A percentile compares a stretch with the other conserved stretches of the same genome.
phyloP scores from a whole-genome alignment of 2,329 filamentous ascomycete species.

The Anisogramma anomala region DNA sequence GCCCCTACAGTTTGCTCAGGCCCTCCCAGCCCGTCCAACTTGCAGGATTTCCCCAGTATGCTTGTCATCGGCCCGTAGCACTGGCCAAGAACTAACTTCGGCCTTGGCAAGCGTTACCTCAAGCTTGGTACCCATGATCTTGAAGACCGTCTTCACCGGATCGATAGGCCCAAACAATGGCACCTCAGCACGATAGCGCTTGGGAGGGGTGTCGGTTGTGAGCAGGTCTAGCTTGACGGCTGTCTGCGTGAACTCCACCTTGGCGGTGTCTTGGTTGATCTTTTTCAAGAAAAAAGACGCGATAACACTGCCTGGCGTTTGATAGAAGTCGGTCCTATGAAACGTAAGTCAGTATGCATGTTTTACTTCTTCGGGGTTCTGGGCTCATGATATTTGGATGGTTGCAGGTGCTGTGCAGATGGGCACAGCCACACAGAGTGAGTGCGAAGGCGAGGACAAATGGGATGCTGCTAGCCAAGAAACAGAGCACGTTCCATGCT shows the following conservation, averaged over 20 bases:
- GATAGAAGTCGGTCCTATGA: conserved; percentile 78
- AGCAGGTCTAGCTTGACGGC: conserved; percentile 66
- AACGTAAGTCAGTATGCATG: conserved; percentile 1
- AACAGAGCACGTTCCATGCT: too few relatives aligned
- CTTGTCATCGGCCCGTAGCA: conserved; percentile 66
- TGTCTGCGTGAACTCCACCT: conserved; percentile 54
- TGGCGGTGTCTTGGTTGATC: conserved; percentile 72
- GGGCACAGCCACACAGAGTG: too few relatives aligned
- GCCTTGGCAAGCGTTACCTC: conserved; percentile 65
- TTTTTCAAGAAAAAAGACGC: conserved; percentile 95
- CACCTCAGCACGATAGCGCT: conserved; percentile 65
- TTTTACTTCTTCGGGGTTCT: background rate
- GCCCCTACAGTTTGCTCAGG: conserved; percentile 13
- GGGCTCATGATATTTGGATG: background rate
- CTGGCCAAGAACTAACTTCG: conserved; percentile 72
- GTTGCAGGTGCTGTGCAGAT: background rate
- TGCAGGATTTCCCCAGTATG: conserved; percentile 71
- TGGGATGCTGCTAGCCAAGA: too few relatives aligned
- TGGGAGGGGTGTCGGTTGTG: conserved; percentile 66
- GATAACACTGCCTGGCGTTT: conserved; percentile 74
- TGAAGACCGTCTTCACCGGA: conserved; percentile 60
- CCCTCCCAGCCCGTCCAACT: conserved; percentile 61
- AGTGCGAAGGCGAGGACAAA: too few relatives aligned
- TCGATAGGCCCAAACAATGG: conserved; percentile 70
- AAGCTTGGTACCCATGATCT: conserved; percentile 79